phyloP scores from a whole-genome alignment of 345 rosid species.

The Syzygium grande region DNA sequence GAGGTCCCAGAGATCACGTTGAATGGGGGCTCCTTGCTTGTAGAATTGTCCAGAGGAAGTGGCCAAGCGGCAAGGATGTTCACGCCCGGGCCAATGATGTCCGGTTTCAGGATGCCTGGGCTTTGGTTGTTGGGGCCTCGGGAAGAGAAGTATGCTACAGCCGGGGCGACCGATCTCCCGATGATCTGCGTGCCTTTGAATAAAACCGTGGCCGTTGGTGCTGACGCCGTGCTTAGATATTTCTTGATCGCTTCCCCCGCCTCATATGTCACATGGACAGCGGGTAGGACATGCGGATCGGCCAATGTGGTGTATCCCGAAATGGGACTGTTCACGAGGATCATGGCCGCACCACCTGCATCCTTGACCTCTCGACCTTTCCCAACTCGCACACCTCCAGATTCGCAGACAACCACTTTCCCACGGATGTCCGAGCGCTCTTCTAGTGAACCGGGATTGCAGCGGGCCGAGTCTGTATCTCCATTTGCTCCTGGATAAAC shows the following conservation, averaged over 20 bases:
- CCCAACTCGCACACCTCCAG: background rate
- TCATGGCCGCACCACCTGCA: constrained; percentile 22
- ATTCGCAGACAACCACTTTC: constrained; percentile 17
- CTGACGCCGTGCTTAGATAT: constrained; percentile 14
- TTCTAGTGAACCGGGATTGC: constrained; percentile 8
- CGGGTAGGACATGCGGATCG: constrained; percentile 12
- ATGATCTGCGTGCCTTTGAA: constrained; percentile 15
- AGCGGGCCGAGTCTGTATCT: constrained; percentile 7
- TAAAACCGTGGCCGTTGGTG: constrained; percentile 13
- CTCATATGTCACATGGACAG: constrained; percentile 14
- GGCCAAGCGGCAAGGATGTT: constrained; percentile 33
- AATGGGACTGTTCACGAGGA: constrained; percentile 11
- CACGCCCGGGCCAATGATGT: constrained; percentile 31
- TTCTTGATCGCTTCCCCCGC: constrained; percentile 20
- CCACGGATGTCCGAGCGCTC: constrained; percentile 12
- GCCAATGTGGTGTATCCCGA: constrained; percentile 22
- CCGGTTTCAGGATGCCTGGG: constrained; percentile 45
- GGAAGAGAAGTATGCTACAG: constrained; percentile 34
- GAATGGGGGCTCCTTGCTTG: constrained; percentile 10
- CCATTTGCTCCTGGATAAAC: constrained; percentile 30
- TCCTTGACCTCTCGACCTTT: constrained; percentile 29
- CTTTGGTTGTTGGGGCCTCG: constrained; percentile 40
- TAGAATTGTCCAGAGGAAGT: constrained; percentile 4
- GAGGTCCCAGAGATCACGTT: constrained; percentile 39
- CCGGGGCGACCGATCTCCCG: constrained; percentile 22